phyloP scores from a whole-genome alignment of 2,329 filamentous ascomycete genomes.

The Chalaropsis thielavioides region DNA sequence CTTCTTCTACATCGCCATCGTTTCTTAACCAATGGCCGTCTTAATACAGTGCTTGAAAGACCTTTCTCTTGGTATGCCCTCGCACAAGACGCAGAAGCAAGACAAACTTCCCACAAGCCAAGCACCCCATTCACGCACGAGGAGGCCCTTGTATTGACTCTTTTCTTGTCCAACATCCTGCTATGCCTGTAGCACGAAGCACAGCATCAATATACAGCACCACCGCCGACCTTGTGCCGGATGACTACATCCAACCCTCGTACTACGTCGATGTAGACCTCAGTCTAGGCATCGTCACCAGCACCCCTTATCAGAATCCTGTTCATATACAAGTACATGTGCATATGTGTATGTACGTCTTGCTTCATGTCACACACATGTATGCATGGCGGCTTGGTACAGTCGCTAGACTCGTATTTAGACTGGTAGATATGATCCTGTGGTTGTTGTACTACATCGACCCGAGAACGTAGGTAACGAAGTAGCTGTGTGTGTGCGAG shows the following conservation, averaged over 20 bases:
- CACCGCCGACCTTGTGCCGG: no score
- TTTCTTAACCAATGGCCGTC: background rate
- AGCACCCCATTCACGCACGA: background rate
- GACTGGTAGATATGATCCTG: background rate
- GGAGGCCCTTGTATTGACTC: background rate
- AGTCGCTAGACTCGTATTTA: background rate
- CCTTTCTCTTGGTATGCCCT: background rate
- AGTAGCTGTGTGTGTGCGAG: no score
- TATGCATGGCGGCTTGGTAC: background rate
- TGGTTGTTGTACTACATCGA: background rate
- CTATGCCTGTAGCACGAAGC: background rate
- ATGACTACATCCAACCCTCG: background rate
- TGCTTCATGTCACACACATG: background rate
- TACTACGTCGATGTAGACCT: background rate
- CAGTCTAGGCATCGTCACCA: background rate
- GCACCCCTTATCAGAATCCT: background rate
- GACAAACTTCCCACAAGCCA: background rate
- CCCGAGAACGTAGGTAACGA: background rate
- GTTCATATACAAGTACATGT: background rate
- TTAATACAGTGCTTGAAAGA: background rate
- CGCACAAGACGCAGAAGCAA: background rate
- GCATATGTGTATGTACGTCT: background rate
- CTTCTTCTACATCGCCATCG: background rate
- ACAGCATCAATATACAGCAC: no score
- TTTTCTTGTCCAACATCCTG: background rate